phyloP scores from a whole-genome alignment of 2,329 filamentous ascomycete genomes.

The Camillea tinctor region DNA sequence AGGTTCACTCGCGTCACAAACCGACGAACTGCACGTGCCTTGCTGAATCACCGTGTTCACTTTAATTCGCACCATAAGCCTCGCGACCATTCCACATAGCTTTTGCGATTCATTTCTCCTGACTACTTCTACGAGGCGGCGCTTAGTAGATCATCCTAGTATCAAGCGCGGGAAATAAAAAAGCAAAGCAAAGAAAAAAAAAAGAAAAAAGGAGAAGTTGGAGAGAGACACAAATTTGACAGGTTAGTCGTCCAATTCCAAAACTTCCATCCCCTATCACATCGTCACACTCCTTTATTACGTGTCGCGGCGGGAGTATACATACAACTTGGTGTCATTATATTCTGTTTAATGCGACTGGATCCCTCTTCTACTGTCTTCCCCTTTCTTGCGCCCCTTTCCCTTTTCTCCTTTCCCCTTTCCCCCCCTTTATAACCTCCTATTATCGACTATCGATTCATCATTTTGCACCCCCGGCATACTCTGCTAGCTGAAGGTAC shows the following conservation, averaged over 20 bases:
- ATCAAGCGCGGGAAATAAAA: constrained; percentile 10
- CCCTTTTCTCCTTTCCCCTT: constrained; percentile 8
- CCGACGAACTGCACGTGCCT: not conserved
- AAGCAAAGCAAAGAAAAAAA: constrained; percentile 11
- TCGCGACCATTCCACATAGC: not conserved
- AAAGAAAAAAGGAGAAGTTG: constrained; percentile 10
- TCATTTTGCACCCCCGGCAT: constrained; percentile 3
- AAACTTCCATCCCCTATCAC: constrained; percentile 21
- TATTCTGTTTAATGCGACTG: constrained; percentile 22
- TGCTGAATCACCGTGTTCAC: not conserved
- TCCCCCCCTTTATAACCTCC: constrained; percentile 9
- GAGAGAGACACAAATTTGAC: constrained; percentile 21
- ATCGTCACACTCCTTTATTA: constrained; percentile 29
- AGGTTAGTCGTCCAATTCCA: constrained; percentile 26
- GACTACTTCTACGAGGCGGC: constrained; percentile 5
- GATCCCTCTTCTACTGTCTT: constrained; percentile 6
- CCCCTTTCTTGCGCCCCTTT: constrained; percentile 3
- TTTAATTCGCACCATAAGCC: not conserved
- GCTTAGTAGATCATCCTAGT: constrained; percentile 11
- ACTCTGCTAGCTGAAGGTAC: constrained; percentile 10
- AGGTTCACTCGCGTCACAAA: not conserved
- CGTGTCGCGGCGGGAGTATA: constrained; percentile 28
- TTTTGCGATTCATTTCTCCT: not conserved
- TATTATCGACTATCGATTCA: constrained; percentile 13
- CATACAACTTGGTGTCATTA: constrained; percentile 21